phyloP scores from a whole-genome alignment of 495 filamentous ascomycete genomes.

The Tuber magnatum region DNA sequence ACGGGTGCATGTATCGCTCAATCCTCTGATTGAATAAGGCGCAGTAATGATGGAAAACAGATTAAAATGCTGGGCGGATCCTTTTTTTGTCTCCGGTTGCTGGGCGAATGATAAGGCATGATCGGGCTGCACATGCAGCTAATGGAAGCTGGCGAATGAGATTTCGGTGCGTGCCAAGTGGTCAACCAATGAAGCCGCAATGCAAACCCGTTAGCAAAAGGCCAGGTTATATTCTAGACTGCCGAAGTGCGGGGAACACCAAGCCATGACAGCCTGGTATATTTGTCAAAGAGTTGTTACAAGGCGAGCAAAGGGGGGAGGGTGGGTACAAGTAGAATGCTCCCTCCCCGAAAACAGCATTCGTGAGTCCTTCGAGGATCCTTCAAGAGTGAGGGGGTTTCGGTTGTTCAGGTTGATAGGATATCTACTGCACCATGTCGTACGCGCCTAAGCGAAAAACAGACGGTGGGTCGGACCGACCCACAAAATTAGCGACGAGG shows the following conservation, averaged over 20 bases:
- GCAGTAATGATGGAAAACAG: background rate
- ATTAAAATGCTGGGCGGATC: background rate
- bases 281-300: background rate
- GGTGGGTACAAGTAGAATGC: background rate
- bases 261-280: background rate
- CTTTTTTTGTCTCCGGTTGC: background rate
- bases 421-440: background rate
- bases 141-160: background rate
- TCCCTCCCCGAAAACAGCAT: background rate
- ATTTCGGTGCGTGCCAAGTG: background rate
- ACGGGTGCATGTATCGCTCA: background rate
- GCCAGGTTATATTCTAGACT: background rate
- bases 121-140: background rate
- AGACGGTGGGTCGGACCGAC: background rate
- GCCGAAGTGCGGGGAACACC: constrained; percentile 1
- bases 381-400: background rate
- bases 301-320: background rate
- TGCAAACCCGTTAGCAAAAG: constrained; percentile 3
- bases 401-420: background rate
- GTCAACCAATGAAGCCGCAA: background rate
- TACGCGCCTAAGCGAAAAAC: constrained; percentile 2
- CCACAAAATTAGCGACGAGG: background rate
- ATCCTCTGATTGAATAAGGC: background rate
- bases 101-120: constrained; percentile 1
- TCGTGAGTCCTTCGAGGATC: background rate